Conservation (phyloP, 2,329 filamentous ascomycete genomes). For the Penicillium sp. region DNA sequence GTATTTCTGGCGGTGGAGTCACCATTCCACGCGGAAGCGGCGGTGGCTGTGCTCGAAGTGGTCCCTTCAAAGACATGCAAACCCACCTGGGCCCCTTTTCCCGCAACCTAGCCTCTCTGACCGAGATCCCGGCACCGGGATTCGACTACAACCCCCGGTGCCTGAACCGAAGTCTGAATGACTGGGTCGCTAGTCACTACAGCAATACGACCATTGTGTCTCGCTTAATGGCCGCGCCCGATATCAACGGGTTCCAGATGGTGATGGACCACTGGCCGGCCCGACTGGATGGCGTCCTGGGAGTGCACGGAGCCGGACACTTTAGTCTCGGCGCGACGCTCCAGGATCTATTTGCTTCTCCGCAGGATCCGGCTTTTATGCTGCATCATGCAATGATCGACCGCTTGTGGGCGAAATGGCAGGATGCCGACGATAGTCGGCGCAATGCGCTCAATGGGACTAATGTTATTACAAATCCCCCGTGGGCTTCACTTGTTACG, state of each 20-base stretch:
- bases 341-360: conserved; percentile 48
- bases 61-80: conserved; percentile 40
- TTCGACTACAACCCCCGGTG: conserved; percentile 33
- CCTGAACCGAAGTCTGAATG: conserved; percentile 27
- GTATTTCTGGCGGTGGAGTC: conserved; percentile 29
- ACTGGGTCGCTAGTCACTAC: conserved; percentile 21
- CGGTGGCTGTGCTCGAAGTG: conserved; percentile 37
- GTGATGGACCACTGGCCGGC: conserved; percentile 37
- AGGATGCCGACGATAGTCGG: conserved; percentile 24
- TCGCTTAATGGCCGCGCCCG: conserved; percentile 14
- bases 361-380: conserved; percentile 49
- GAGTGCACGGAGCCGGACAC: conserved; percentile 50
- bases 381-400: conserved; percentile 51
- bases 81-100: conserved; percentile 31
- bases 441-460: conserved; percentile 22
- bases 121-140: conserved; percentile 14
- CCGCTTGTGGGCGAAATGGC: conserved; percentile 51
- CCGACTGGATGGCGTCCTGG: conserved; percentile 27
- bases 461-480: conserved; percentile 16
- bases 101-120: conserved; percentile 8
- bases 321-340: conserved; percentile 46
- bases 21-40: conserved; percentile 42
- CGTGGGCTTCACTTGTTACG: conserved; percentile 9
- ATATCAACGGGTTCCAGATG: conserved; percentile 36
- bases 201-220: conserved; percentile 20